These are phyloP conservation scores for Floccularia luteovirens DNA, from an alignment of 768 basidiomycete species.

Conservation along the genomic window DNA sequence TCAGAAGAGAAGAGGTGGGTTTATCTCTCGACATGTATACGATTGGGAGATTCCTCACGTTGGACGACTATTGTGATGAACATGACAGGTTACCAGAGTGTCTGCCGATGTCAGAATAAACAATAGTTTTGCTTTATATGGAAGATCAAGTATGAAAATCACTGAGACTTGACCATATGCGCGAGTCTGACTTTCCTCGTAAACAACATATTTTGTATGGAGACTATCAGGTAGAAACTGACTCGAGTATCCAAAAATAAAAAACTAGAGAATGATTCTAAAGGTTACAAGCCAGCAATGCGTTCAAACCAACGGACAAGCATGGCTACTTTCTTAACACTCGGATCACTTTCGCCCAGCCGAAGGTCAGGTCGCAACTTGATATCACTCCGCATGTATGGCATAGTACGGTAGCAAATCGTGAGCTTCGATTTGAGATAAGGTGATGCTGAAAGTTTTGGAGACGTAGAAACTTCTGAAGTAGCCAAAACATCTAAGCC, in stretches of 20 bases:
- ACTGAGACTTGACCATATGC: neutral
- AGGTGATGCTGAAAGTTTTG: constrained; percentile 61
- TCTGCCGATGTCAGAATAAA: too few species aligned
- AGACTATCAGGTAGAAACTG: neutral
- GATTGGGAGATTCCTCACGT: too few species aligned
- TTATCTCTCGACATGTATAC: too few species aligned
- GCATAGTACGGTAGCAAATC: constrained; percentile 65
- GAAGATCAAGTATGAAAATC: too few species aligned
- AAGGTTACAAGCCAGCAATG: neutral
- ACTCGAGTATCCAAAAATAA: neutral
- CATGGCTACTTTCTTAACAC: neutral
- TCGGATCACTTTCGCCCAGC: constrained; percentile 1
- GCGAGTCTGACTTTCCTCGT: neutral
- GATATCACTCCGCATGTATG: neutral
- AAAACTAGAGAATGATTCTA: neutral
- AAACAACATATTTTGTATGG: neutral
- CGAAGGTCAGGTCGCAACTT: constrained; percentile 1
- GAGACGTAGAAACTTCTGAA: constrained; percentile 33
- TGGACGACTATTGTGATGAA: too few species aligned
- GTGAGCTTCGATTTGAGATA: constrained; percentile 51
- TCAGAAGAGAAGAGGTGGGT: too few species aligned
- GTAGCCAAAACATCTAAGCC: constrained; percentile 44
- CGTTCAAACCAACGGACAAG: neutral
- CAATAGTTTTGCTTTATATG: too few species aligned
- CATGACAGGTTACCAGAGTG: too few species aligned